Conservation (phyloP, 2,329 filamentous ascomycete species). For the Colletotrichum trifolii region DNA sequence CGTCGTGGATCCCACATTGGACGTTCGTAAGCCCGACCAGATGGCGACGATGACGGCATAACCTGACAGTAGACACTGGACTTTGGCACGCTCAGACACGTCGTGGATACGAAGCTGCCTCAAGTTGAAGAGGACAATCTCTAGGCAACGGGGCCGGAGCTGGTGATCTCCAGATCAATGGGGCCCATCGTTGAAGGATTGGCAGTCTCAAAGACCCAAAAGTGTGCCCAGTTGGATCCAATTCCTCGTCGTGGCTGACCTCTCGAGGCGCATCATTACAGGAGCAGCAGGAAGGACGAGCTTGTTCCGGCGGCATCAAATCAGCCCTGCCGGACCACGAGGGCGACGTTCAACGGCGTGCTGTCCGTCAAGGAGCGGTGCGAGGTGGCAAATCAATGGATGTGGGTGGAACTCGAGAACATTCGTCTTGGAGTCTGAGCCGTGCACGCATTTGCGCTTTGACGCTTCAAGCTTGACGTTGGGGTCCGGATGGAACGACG, state of each 20-base stretch:
- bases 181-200: neutral
- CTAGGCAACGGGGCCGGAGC: neutral
- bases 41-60: neutral
- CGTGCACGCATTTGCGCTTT: slow-evolving; percentile 22
- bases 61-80: neutral
- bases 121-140: neutral
- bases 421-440: slow-evolving; percentile 10
- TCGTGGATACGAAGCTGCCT: slow-evolving; percentile 2
- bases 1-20: no score
- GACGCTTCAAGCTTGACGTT: slow-evolving; percentile 13
- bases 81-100: slow-evolving; percentile 9
- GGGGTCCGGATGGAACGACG: slow-evolving; percentile 10
- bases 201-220: neutral
- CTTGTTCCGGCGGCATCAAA: no score
- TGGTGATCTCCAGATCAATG: slow-evolving; percentile 27
- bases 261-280: no score
- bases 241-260: neutral
- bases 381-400: neutral
- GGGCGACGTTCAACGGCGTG: no score
- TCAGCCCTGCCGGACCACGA: no score
- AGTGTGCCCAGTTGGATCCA: neutral
- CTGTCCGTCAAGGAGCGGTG: neutral
- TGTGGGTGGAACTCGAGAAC: neutral
- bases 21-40: no score
- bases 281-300: no score